A percentile compares a stretch with the other conserved stretches of the same genome.
Conservation (phyloP, 371 early-diverging fungal genomes). For the Apophysomyces elegans region DNA sequence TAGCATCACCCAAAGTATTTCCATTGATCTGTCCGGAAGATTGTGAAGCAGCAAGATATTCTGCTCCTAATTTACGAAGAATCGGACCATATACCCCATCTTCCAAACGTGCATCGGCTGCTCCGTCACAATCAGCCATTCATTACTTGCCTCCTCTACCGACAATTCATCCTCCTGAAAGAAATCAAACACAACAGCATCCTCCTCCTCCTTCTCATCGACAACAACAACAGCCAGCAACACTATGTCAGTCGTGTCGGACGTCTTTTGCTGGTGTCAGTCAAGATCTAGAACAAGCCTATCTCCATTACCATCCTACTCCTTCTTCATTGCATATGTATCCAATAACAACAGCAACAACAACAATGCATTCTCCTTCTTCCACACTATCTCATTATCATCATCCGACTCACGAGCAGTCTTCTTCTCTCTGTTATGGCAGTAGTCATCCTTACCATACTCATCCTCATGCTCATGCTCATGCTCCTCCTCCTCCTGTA, state of each 20-base stretch:
- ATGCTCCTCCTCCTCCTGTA: too few relatives aligned
- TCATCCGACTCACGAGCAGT: too few relatives aligned
- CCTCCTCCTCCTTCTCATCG: not conserved
- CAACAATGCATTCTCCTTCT: too few relatives aligned
- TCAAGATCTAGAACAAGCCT: not conserved
- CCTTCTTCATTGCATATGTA: too few relatives aligned
- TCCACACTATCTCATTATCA: too few relatives aligned
- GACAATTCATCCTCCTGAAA: too few relatives aligned
- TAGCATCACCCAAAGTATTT: not conserved
- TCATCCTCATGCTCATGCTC: not conserved
- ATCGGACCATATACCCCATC: not conserved
- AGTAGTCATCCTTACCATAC: not conserved
- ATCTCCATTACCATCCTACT: too few relatives aligned
- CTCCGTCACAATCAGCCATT: not conserved
- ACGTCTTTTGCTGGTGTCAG: not conserved
- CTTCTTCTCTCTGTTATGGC: too few relatives aligned
- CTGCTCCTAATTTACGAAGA: not conserved
- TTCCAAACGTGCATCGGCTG: not conserved
- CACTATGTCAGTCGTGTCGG: not conserved
- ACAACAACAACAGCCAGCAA: too few relatives aligned
- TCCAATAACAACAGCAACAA: too few relatives aligned
- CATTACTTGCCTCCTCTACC: not conserved
- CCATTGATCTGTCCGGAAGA: not conserved
- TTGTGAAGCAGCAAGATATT: constrained; percentile 2
- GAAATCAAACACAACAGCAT: not conserved